Conservation (phyloP, 805 yeast species). For the Candida wancherniae region DNA sequence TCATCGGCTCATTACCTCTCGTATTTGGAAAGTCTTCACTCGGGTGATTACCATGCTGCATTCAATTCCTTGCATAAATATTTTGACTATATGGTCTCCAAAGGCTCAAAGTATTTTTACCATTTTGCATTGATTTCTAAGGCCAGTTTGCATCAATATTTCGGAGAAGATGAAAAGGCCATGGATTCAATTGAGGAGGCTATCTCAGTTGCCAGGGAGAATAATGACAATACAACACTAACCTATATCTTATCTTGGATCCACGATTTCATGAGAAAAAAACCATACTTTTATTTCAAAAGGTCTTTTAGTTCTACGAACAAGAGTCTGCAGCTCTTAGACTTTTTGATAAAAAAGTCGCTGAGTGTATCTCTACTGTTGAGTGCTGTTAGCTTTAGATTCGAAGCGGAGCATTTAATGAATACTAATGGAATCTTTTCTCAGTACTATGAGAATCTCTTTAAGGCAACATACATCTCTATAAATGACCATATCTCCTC, state of each 20-base stretch:
- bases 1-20: constrained; percentile 46
- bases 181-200: constrained; percentile 81
- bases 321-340: constrained; percentile 61
- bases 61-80: constrained; percentile 47
- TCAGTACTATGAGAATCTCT: constrained; percentile 49
- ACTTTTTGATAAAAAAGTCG: constrained; percentile 54
- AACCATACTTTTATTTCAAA: constrained; percentile 51
- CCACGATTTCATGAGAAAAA: constrained; percentile 59
- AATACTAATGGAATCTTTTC: constrained; percentile 46
- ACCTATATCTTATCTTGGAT: constrained; percentile 73
- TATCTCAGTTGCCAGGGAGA: constrained; percentile 80
- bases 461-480: constrained; percentile 52
- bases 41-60: constrained; percentile 58
- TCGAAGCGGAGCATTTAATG: constrained; percentile 54
- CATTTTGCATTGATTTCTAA: constrained; percentile 72
- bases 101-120: constrained; percentile 57
- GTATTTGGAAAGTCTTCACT: constrained; percentile 54
- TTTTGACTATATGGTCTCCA: constrained; percentile 76
- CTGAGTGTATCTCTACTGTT: constrained; percentile 44
- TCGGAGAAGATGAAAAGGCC: constrained; percentile 64
- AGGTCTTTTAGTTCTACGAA: constrained; percentile 44
- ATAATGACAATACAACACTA: constrained; percentile 67
- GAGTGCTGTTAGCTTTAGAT: constrained; percentile 60
- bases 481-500: constrained; percentile 42
- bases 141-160: constrained; percentile 67